phyloP scores from a whole-genome alignment of 805 yeast species.

The Yamadazyma kitorensis region DNA sequence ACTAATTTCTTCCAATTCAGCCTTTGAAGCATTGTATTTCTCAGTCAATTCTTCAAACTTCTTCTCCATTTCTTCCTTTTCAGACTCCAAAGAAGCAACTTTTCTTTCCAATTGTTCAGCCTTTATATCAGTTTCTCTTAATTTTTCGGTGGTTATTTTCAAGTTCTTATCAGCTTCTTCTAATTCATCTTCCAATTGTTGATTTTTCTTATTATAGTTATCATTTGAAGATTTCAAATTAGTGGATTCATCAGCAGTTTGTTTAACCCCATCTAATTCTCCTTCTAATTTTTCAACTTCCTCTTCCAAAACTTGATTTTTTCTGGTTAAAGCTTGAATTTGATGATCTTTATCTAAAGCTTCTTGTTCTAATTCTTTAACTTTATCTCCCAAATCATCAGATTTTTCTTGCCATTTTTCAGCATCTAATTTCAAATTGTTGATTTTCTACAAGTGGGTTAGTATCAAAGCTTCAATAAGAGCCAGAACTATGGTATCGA shows the following conservation, averaged over 20 bases:
- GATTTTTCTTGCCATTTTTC: conserved; percentile 97
- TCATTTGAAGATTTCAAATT: conserved; percentile 88
- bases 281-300: conserved; percentile 76
- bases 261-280: conserved; percentile 72
- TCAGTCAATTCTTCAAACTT: conserved; percentile 84
- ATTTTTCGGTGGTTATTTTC: conserved; percentile 89
- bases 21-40: conserved; percentile 80
- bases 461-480: conserved; percentile 10
- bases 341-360: conserved; percentile 90
- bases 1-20: conserved; percentile 94
- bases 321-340: conserved; percentile 87
- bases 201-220: conserved; percentile 84
- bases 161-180: conserved; percentile 88
- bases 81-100: conserved; percentile 87
- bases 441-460: conserved; percentile 59
- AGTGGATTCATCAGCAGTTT: conserved; percentile 86
- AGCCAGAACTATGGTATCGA: no score
- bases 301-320: conserved; percentile 84
- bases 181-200: conserved; percentile 83
- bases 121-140: conserved; percentile 93
- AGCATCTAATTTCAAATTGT: conserved; percentile 87
- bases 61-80: conserved; percentile 87
- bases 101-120: conserved; percentile 95
- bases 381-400: conserved; percentile 76
- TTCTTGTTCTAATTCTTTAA: conserved; percentile 91